Percentiles rank a stretch among this genome's conserved stretches.
These are phyloP conservation scores for Ophiorrhiza pumila DNA, from an alignment of 257 asterid species.

Conservation along the genomic window DNA sequence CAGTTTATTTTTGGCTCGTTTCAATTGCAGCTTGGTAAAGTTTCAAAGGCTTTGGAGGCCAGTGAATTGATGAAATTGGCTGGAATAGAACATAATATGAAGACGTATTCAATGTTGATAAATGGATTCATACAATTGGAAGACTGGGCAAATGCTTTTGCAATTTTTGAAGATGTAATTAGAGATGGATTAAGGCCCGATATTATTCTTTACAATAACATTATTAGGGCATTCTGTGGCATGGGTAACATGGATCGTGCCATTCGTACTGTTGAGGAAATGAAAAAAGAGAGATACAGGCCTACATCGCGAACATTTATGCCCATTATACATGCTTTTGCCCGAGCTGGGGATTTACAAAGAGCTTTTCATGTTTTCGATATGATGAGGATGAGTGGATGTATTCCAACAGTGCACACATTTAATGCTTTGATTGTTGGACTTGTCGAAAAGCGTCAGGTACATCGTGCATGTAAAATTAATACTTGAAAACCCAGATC, in stretches of 20 bases:
- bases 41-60: conserved; percentile 80
- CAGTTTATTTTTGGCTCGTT: conserved; percentile 1
- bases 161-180: conserved; percentile 84
- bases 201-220: conserved; percentile 81
- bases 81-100: conserved; percentile 80
- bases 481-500: background rate
- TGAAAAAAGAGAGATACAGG: conserved; percentile 71
- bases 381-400: conserved; percentile 89
- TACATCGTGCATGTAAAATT: conserved; percentile 16
- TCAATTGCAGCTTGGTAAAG: conserved; percentile 59
- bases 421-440: conserved; percentile 86
- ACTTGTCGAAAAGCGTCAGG: conserved; percentile 87
- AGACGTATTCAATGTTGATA: conserved; percentile 94
- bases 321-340: conserved; percentile 88
- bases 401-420: conserved; percentile 86
- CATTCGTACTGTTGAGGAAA: conserved; percentile 72
- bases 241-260: conserved; percentile 97
- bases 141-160: conserved; percentile 98
- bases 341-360: conserved; percentile 72
- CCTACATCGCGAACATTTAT: conserved; percentile 82
- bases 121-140: conserved; percentile 79
- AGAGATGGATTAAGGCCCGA: conserved; percentile 84
- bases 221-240: conserved; percentile 84
- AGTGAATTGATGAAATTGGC: conserved; percentile 71
- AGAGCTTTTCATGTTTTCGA: conserved; percentile 66